These are phyloP conservation scores for Xylaria arbuscula DNA, from an alignment of 2,329 filamentous ascomycete species.

Conservation along the genomic window DNA sequence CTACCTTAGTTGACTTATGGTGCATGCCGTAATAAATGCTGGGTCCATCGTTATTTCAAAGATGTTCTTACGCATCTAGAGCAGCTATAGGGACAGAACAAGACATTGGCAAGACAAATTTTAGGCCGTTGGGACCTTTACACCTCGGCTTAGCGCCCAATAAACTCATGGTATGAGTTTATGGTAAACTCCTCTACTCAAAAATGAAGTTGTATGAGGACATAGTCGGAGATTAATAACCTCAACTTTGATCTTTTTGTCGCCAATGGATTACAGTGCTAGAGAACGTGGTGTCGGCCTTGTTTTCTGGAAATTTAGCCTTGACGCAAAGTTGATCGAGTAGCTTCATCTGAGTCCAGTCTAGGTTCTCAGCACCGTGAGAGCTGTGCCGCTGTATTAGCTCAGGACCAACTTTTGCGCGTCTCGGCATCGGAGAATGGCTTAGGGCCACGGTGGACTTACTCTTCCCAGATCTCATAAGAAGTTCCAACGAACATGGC, in stretches of 20 bases:
- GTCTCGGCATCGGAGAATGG: not conserved
- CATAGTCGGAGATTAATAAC: not conserved
- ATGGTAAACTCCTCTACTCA: not conserved
- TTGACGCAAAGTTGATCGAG: conserved; percentile 50
- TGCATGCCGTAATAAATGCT: not conserved
- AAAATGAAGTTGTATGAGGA: not conserved
- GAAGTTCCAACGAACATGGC: conserved; percentile 68
- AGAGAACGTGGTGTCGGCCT: conserved; percentile 53
- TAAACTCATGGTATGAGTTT: too few species aligned
- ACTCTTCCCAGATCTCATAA: conserved; percentile 64
- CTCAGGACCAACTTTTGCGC: not conserved
- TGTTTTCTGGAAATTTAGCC: conserved; percentile 54
- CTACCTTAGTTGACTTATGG: too few species aligned
- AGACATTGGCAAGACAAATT: not conserved
- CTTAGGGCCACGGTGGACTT: conserved; percentile 40
- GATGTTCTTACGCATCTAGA: too few species aligned
- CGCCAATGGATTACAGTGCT: conserved; percentile 57
- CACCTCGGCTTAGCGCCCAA: not conserved
- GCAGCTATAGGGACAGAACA: not conserved
- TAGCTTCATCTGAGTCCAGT: conserved; percentile 50
- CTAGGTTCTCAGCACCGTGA: conserved; percentile 31
- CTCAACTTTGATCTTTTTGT: conserved; percentile 14
- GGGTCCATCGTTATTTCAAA: too few species aligned
- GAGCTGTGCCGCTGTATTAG: conserved; percentile 25
- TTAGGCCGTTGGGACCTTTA: not conserved